Evolutionary conservation across 495 filamentous ascomycete species (phyloP).

Genomic region (Cryomyces minteri): DNA sequence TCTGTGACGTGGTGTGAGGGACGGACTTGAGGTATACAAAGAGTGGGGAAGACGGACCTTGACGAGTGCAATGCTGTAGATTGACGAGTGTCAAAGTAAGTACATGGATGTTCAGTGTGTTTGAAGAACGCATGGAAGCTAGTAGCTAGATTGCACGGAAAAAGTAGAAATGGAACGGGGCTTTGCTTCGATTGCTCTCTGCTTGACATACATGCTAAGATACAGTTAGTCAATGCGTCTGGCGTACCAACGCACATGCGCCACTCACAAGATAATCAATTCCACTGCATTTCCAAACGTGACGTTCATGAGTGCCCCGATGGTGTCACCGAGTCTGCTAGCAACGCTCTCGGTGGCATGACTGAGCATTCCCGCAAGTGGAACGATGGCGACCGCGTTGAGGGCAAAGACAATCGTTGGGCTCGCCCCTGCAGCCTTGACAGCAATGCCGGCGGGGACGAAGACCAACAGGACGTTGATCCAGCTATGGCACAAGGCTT

Average conservation of each 20-base stretch:
- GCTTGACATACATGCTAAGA: not conserved
- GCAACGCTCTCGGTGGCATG: constrained; percentile 74
- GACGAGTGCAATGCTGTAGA: constrained; percentile 40
- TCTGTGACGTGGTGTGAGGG: constrained; percentile 13
- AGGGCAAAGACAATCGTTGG: constrained; percentile 49
- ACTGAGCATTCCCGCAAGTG: constrained; percentile 59
- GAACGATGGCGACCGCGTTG: constrained; percentile 72
- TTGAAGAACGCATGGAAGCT: no score
- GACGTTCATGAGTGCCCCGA: constrained; percentile 69
- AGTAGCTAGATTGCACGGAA: no score
- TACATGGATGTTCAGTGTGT: no score
- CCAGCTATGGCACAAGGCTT: constrained; percentile 47
- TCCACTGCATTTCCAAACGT: constrained; percentile 85
- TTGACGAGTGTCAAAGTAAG: not conserved
- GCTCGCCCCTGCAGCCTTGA: constrained; percentile 23
- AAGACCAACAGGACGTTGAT: constrained; percentile 65
- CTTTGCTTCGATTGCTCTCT: not conserved
- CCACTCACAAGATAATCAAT: constrained; percentile 59
- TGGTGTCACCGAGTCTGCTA: constrained; percentile 54
- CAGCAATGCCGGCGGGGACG: constrained; percentile 60
- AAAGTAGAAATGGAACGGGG: no score
- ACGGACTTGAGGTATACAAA: not conserved
- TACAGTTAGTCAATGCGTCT: not conserved
- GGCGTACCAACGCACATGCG: not conserved
- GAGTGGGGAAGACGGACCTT: constrained; percentile 22